Evolutionary conservation across 75 land plant species (phyloP), one percentile per base, ranked within the genome.

Genomic region (Isoetes taiwanensis): DNA sequence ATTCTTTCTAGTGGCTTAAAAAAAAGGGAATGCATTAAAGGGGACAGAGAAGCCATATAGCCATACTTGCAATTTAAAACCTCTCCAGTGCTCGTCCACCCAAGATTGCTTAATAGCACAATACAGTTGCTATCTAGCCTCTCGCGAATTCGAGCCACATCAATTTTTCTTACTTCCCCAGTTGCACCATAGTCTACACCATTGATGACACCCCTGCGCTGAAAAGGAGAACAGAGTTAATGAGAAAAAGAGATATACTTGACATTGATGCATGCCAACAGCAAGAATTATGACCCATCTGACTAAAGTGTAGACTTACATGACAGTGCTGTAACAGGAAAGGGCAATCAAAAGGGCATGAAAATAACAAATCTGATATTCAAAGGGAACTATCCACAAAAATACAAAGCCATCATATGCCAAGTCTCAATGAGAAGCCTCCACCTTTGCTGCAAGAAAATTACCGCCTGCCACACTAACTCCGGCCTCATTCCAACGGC

Each of bases 61-160:
- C 40, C 95, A 63, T 84, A 94, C 99, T 94, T 94, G 96, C 99
- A 94, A 62, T 94, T 94, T 46, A 94, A 41, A 46, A 88, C 96
- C 71, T 94, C 84, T 65, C 99, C 99, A 64, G 96, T 69, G 38
- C 90, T 85, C 52, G 96, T 88, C 66, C 76, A 89, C 3, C 99
- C 96, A 39, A 94, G 64, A 59, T 94, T 94, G 76, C 80, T 79
- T 26, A 94, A 63, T 42, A 94, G 57, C 2, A 89, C 96, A 35
- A 94, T 76, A 68, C 96, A 84, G 59, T 80, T 82, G 56, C 48
- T 71, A 30, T 84, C 86, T 32, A 94, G 81, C 54, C 84, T 78
- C 59, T 88, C 86, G 34, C 76, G 64, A 56, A 94, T 88, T 25
- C 78, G 84, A 48, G 68, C 43, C 56, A 84, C 81, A 66, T 88